Base-by-base conservation (phyloP, 208 protist genomes). In the Hexamita inflata region DNA sequence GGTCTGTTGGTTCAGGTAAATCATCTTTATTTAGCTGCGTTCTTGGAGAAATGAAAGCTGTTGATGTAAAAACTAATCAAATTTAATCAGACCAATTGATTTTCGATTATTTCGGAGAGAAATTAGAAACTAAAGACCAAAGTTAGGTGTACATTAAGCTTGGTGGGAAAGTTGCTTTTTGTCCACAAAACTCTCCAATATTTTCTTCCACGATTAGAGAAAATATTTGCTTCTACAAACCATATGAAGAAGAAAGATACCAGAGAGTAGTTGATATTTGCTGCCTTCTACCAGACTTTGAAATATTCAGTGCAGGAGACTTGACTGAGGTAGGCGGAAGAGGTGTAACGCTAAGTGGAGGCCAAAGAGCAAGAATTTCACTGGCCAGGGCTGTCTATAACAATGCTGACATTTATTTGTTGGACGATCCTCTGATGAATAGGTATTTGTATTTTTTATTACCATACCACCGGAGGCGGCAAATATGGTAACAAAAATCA, bases 301-400 rank as follows among this genome's bases (percentile, higher is more conserved):
- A 38, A 0, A 0, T 45, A 24, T 74, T 86, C 7, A 34, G 79
- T 41, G 77, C 28, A 26, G 81, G 82, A 9, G 79, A 85, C 58
- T 28, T 11, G 38, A 86, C 82, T 28, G 74, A 59, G 32, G 90
- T 93, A 76, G 90, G 89, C n/a, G 86, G 91, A 40, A 74, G 78
- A 38, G 91, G 91, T 45, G 81, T 93, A 29, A 94, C 88, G 64
- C 75, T 93, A 9, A 84, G 74, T 19, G 89, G 89, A 30, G 90
- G 90, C 19, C 89, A 92, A 80, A 87, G 88, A 73, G 73, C 75
- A 42, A 78, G 86, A 40, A 59, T 89, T 59, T 40, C 85, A 41
- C 40, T 90, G 26, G 86, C 86, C 11, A 62, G 88, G 40, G 86
- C 86, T 0, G 67, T 90, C 1, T 90, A 90, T 49, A 26, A n/a